A percentile compares a stretch with the other conserved stretches of the same genome.
Conservation (phyloP, 345 rosid species). For the Melaleuca alternifolia region DNA sequence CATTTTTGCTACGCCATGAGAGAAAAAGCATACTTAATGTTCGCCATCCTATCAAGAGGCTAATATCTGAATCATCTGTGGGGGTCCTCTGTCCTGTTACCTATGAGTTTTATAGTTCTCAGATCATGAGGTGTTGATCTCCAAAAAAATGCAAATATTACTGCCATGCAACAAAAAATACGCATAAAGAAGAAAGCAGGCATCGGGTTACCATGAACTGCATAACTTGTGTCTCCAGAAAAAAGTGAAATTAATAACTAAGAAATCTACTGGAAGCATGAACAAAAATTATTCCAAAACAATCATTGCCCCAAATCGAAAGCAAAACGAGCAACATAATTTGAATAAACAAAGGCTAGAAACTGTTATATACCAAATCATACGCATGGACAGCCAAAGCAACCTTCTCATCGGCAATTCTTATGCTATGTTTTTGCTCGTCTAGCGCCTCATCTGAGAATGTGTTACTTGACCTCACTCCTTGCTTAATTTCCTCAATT, state of each 20-base stretch:
- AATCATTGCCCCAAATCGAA: background rate
- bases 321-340: background rate
- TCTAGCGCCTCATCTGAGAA: slow-evolving; percentile 90
- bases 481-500: slow-evolving; percentile 68
- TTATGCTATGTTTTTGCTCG: slow-evolving; percentile 85
- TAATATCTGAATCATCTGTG: background rate
- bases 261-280: background rate
- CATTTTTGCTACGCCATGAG: background rate
- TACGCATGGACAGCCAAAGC: slow-evolving; percentile 84
- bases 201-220: background rate
- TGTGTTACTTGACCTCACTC: slow-evolving; percentile 46
- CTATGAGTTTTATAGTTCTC: background rate
- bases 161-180: background rate
- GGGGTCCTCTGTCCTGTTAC: background rate
- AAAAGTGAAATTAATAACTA: background rate
- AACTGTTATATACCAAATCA: slow-evolving; percentile 56
- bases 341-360: background rate
- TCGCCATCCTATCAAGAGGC: background rate
- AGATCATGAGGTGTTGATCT: background rate
- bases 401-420: slow-evolving; percentile 96
- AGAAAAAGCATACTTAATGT: background rate
- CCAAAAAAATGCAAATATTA: background rate
- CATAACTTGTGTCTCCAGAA: background rate
- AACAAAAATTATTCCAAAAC: background rate
- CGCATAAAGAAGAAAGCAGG: background rate